These are phyloP conservation scores for Hanseniaspora singularis DNA, from an alignment of 805 yeast species.

Conservation along the genomic window DNA sequence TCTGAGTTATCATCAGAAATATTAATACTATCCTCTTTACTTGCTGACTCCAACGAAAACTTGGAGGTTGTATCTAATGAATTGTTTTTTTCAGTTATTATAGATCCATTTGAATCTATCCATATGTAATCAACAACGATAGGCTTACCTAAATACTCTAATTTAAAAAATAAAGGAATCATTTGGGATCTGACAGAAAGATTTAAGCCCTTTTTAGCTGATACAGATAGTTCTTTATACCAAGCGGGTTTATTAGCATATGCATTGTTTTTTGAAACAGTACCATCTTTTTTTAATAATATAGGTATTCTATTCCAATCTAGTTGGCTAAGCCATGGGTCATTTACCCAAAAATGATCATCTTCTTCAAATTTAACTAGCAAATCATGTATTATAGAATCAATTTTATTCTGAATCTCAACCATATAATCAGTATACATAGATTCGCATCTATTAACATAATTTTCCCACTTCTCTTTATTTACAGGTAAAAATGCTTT, in stretches of 20 bases:
- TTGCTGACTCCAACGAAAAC: too few species aligned
- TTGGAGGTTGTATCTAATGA: too few species aligned
- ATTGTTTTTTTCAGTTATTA: too few species aligned
- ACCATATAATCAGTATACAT: conserved; percentile 48
- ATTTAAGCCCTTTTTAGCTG: conserved; percentile 33
- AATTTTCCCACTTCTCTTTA: conserved; percentile 52
- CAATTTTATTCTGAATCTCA: conserved; percentile 47
- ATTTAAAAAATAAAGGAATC: conserved; percentile 60
- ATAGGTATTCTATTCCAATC: conserved; percentile 68
- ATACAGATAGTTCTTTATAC: conserved; percentile 51
- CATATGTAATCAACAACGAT: conserved; percentile 40
- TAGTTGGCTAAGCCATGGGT: conserved; percentile 84
- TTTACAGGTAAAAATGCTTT: conserved; percentile 70
- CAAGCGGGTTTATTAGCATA: conserved; percentile 88
- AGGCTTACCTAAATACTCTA: conserved; percentile 80
- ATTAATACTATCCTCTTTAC: too few species aligned
- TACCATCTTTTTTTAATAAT: conserved; percentile 54
- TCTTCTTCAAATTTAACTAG: conserved; percentile 33
- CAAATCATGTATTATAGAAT: conserved; percentile 48
- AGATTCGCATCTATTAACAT: conserved; percentile 55
- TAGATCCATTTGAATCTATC: conserved; percentile 4
- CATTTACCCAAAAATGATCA: conserved; percentile 32
- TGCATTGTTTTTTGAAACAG: conserved; percentile 58
- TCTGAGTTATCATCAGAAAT: too few species aligned
- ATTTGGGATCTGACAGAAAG: conserved; percentile 62